Evolutionary conservation across 208 protist genomes (phyloP).

Genomic region (Trypanosoma congolense): DNA sequence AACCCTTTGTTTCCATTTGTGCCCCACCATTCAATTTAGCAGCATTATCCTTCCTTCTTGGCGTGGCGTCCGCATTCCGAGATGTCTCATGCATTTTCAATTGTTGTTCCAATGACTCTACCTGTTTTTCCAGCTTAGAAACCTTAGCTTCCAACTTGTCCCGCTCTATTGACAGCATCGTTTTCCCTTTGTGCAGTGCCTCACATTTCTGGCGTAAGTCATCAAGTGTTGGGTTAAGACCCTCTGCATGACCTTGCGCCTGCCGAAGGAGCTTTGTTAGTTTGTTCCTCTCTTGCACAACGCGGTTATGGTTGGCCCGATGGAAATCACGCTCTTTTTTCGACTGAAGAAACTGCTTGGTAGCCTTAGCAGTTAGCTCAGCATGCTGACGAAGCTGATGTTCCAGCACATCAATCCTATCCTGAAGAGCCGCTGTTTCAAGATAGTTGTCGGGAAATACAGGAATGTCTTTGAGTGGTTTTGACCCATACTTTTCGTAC

Average conservation of each 20-base stretch:
- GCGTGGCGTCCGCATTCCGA: slow-evolving; percentile 12
- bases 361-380: slow-evolving; percentile 70
- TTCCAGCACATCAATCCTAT: slow-evolving; percentile 73
- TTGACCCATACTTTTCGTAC: slow-evolving; percentile 65
- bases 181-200: slow-evolving; percentile 71
- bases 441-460: slow-evolving; percentile 85
- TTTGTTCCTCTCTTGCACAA: slow-evolving; percentile 85
- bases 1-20: slow-evolving; percentile 17
- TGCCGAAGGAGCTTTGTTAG: slow-evolving; percentile 68
- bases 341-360: slow-evolving; percentile 68
- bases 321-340: slow-evolving; percentile 90
- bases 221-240: slow-evolving; percentile 73
- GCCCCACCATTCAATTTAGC: not conserved
- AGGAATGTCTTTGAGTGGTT: slow-evolving; percentile 39
- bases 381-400: slow-evolving; percentile 76
- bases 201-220: slow-evolving; percentile 83
- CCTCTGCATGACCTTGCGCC: slow-evolving; percentile 61
- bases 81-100: slow-evolving; percentile 8
- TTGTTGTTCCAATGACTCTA: slow-evolving; percentile 46
- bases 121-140: slow-evolving; percentile 53
- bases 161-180: slow-evolving; percentile 73
- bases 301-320: slow-evolving; percentile 77
- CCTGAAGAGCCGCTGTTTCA: slow-evolving; percentile 71
- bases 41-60: slow-evolving; percentile 11
- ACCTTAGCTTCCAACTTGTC: slow-evolving; percentile 68